Evolutionary conservation across 139 green algal species (phyloP), one percentile per base, ranked within the genome.

Genomic region (Chlamydomonas incerta): DNA sequence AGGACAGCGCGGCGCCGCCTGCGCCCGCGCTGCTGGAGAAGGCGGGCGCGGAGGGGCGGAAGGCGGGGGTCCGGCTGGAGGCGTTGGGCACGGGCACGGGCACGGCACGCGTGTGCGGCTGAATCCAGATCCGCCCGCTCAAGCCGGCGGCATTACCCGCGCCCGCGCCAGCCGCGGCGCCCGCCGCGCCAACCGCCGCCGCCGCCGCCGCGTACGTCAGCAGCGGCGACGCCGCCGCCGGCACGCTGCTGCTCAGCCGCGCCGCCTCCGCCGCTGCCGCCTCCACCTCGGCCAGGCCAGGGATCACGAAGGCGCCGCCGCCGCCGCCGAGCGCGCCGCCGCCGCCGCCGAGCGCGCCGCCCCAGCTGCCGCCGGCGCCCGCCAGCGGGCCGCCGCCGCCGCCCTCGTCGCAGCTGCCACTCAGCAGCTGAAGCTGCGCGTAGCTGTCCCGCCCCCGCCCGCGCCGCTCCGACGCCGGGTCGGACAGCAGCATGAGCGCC

Each of bases 31-130:
- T 50, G 41, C 41, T 50, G 41, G 41, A 50, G 41, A 50, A 50
- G 5, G 41, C 41, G 41, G 41, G 55, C 8, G 55, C 55, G 55
- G 74, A 11, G 74, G 58, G 33, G 26, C 75, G 75, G 58, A 83
- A 83, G 14, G 75, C 75, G 5, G 75, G 75, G 29, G 62, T 83
- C 0, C 75, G 75, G 62, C 75, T 83, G 58, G 15, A 31, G 2
- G 75, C 75, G 41, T 83, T 83, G 23, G 75, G 75, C 35, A 83
- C 57, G 2, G 74, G 74, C 26, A 82, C 74, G 13, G 74, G 57
- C 57, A 62, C n/a, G n/a, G 34, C 73, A 0, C 74, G 57, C 24
- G 41, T 50, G 41, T 50, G 41, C 41, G 41, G 41, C 41, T 50
- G 41, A 8, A 50, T 50, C 41, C 41, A 50, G 41, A 50, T 50